phyloP scores from a whole-genome alignment of 352 stramenopile species.

The Globisporangium perplexum region DNA sequence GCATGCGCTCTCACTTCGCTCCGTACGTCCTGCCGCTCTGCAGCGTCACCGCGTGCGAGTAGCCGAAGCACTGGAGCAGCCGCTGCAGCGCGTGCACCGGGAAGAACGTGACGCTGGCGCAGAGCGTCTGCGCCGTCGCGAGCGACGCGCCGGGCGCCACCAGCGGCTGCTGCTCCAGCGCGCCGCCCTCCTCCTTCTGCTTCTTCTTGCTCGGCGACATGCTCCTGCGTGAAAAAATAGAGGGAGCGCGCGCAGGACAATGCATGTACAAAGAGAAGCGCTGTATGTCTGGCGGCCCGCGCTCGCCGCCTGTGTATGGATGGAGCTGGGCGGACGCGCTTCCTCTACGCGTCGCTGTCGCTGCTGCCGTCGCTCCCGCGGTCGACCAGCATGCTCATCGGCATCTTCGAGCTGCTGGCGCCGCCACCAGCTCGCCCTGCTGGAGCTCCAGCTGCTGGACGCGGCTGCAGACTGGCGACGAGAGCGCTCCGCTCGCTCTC shows the following conservation, averaged over 20 bases:
- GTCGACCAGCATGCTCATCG: slow-evolving; percentile 19
- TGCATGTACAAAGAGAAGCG: no score
- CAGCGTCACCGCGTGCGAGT: slow-evolving; percentile 54
- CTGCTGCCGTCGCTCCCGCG: slow-evolving; percentile 17
- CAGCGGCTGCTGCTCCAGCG: neutral
- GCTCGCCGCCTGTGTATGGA: no score
- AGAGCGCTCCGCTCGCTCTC: slow-evolving; percentile 6
- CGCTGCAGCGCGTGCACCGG: slow-evolving; percentile 54
- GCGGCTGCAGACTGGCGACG: neutral
- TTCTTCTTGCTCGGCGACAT: no score
- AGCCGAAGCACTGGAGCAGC: slow-evolving; percentile 68
- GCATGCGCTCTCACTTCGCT: neutral
- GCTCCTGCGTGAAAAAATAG: no score
- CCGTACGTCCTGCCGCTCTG: slow-evolving; percentile 73
- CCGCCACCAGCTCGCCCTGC: neutral
- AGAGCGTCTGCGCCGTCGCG: slow-evolving; percentile 27
- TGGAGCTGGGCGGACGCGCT: no score
- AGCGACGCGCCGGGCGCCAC: slow-evolving; percentile 4
- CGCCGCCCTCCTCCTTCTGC: no score
- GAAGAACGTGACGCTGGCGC: slow-evolving; percentile 52
- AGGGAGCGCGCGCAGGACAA: no score
- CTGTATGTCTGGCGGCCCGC: no score
- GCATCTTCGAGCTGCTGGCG: neutral
- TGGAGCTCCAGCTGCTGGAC: neutral
- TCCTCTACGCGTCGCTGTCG: slow-evolving; percentile 7